Base-by-base conservation (phyloP, 2,329 filamentous ascomycete genomes). In the Herpomyces periplanetae region DNA sequence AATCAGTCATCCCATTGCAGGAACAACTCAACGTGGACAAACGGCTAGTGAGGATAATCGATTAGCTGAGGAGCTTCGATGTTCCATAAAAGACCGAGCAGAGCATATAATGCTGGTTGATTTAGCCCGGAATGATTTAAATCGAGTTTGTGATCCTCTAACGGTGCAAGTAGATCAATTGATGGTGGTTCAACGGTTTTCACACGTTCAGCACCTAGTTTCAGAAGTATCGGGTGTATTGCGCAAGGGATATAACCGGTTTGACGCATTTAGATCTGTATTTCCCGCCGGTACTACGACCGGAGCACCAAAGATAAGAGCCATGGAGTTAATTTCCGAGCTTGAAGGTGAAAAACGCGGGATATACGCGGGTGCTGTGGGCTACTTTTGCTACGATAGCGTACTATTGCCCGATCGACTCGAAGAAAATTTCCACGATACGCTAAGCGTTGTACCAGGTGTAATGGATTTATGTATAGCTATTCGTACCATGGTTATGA, bases 21-120 rank as follows among this genome's bases (percentile, higher is more conserved):
- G 80, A 21, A 96, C 80, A 0, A 71, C 91, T 21, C 71, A 66
- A 41, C 57, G 80, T 29, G 73, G 75, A 24, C 55, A 54, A 31
- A 68, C 61, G 1, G 43, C 57, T 2, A 62, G 68, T 33, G 68
- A 88, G 32, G 80, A 96, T 34, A 57, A 63, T 27, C 45, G 43
- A 8, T 53, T 88, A 11, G 71, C 73, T 5, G 48, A 58, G 17
- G 63, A 69, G 39, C 53, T 85, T 23, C 52, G 57, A 18, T 52
- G 45, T 30, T 84, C 61, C 21, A 47, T 87, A 28, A 91, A 96
- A 41, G 80, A 96, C 43, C 57, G 22, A n/a, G 68, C 68, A 19
- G 68, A 85, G 42, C 71, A 91, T 44, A 73, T 91, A 32, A 96
- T 96, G 80, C 46, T 96, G 28, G 80, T 91, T 17, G 75, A 96